Percentiles rank a stretch among this genome's conserved stretches.
Evolutionary conservation across 768 basidiomycete species (phyloP).

Genomic region (Termitomyces sp.): DNA sequence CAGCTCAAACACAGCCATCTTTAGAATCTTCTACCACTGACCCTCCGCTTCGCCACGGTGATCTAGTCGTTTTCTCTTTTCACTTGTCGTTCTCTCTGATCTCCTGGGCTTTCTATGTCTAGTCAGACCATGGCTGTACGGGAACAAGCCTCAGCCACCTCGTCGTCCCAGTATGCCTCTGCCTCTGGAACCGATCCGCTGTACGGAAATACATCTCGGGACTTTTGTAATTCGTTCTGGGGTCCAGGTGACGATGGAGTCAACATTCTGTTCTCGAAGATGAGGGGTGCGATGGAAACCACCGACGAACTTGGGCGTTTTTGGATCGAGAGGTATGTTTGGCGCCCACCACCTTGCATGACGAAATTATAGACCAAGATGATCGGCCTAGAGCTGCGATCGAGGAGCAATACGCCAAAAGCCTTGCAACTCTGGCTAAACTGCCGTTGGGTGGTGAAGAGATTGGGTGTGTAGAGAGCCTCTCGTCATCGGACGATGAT

Average conservation of each 20-base stretch:
- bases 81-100: neutral
- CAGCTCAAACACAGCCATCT: slow-evolving; percentile 12
- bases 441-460: slow-evolving; percentile 77
- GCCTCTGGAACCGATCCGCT: slow-evolving; percentile 42
- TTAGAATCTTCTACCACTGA: neutral
- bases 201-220: slow-evolving; percentile 33
- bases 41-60: neutral
- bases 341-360: neutral
- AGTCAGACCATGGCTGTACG: slow-evolving; percentile 47
- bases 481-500: neutral
- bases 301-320: slow-evolving; percentile 84
- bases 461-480: slow-evolving; percentile 63
- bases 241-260: slow-evolving; percentile 79
- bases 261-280: slow-evolving; percentile 82
- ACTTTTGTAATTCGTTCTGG: slow-evolving; percentile 99
- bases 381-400: slow-evolving; percentile 58
- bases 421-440: slow-evolving; percentile 75
- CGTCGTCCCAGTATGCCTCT: slow-evolving; percentile 57
- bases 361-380: neutral
- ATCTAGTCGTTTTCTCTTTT: neutral
- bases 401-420: slow-evolving; percentile 91
- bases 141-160: slow-evolving; percentile 67
- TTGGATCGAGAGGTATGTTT: slow-evolving; percentile 86
- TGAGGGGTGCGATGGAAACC: slow-evolving; percentile 79
- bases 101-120: neutral